phyloP scores from a whole-genome alignment of 2,329 filamentous ascomycete genomes.

The Xylogone sp. region DNA sequence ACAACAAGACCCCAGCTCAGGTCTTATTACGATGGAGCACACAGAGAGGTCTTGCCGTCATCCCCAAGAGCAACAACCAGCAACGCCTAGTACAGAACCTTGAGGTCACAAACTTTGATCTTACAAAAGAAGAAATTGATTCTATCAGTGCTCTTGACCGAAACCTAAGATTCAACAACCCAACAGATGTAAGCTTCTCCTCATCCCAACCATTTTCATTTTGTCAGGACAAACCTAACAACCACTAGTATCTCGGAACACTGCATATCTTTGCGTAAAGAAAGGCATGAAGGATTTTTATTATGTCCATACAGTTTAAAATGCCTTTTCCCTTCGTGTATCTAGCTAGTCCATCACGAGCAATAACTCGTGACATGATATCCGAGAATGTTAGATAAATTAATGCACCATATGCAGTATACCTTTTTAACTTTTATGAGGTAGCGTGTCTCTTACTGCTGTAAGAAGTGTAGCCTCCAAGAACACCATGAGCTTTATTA shows the following conservation, averaged over 20 bases:
- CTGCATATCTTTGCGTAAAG: constrained; percentile 49
- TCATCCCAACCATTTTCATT: constrained; percentile 12
- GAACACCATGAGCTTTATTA: no score
- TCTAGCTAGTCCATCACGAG: constrained; percentile 6
- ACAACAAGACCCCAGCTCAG: constrained; percentile 71
- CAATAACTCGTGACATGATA: not conserved
- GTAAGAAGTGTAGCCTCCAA: no score
- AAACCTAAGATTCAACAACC: constrained; percentile 71
- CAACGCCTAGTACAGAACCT: constrained; percentile 59
- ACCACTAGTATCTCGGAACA: constrained; percentile 39
- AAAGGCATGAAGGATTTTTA: constrained; percentile 2
- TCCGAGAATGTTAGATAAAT: not conserved
- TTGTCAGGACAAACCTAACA: not conserved
- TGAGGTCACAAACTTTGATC: constrained; percentile 58
- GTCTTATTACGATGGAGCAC: constrained; percentile 82
- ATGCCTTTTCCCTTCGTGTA: not conserved
- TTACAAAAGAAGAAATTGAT: constrained; percentile 61
- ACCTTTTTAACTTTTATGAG: not conserved
- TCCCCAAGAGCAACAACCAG: constrained; percentile 68
- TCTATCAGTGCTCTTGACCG: constrained; percentile 60
- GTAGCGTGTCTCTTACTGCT: not conserved
- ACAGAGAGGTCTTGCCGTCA: constrained; percentile 73
- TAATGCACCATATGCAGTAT: not conserved
- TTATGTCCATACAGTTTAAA: not conserved
- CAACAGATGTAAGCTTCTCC: constrained; percentile 24